Evolutionary conservation across 306 rosid species (phyloP).

Genomic region (Sphenostylis stenocarpa): DNA sequence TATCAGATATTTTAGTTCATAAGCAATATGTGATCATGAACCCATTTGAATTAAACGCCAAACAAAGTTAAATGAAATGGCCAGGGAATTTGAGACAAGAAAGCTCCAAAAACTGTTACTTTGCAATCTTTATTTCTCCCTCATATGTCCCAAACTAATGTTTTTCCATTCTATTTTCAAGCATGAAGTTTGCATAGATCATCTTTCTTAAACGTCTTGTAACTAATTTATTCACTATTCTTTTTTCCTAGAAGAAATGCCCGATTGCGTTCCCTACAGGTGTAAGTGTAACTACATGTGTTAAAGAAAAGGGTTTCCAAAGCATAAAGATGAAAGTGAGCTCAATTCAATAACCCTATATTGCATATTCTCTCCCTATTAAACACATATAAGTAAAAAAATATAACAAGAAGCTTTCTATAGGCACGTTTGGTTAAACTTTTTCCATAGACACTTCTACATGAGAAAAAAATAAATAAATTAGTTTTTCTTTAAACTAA

Average conservation of each 20-base stretch:
- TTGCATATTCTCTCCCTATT: not conserved
- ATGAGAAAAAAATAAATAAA: no score
- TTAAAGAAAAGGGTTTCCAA: constrained; percentile 1
- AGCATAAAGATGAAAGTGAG: not conserved
- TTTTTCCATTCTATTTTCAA: not conserved
- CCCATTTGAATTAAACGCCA: constrained; percentile 5
- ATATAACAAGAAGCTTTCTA: not conserved
- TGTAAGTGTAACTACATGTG: not conserved
- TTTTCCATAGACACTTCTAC: no score
- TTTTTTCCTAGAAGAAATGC: not conserved
- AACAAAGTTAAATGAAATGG: constrained; percentile 1
- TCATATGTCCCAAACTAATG: not conserved
- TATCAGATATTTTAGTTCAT: constrained; percentile 20
- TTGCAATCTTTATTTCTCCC: not conserved
- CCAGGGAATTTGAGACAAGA: not conserved
- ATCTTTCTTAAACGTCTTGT: not conserved
- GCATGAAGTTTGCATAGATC: not conserved
- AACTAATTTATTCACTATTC: not conserved
- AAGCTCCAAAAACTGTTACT: not conserved
- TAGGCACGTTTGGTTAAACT: not conserved
- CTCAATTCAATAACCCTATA: constrained; percentile 4
- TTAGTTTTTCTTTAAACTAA: no score
- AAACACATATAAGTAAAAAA: not conserved
- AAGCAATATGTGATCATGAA: constrained; percentile 2
- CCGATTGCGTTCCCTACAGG: not conserved